Evolutionary conservation across 2,329 filamentous ascomycete species (phyloP), one percentile per base, ranked within the genome.

Genomic region (Fusarium bulbicola): DNA sequence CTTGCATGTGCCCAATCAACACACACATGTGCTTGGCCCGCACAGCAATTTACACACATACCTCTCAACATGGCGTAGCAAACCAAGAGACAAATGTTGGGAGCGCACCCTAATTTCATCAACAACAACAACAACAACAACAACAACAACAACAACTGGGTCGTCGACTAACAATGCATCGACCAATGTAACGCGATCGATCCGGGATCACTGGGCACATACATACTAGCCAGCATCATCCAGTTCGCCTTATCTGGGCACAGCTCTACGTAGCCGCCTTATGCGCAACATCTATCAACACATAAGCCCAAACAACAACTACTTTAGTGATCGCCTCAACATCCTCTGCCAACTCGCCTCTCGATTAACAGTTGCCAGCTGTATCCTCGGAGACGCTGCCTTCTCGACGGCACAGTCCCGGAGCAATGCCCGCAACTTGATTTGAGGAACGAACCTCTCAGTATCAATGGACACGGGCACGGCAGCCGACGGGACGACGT

Each of bases 141-240:
- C 58, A 54, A 26, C 16, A 45, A 45, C 46, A 60, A 71, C 53
- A 28, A 67, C 56, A 30, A 42, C 61, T 54, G 36, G 52, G 43
- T 62, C 59, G 63, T 72, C 47, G 61, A 59, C 49, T 64, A 45
- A 68, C 50, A 53, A 53, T 68, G 59, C 63, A 52, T 74, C 63
- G 63, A 45, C 63, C 66, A 67, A 74, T 75, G 72, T 70, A 70
- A 77, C 69, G 56, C 72, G 69, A 77, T 77, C 69, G 64, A 57
- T 59, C 69, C 59, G 63, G 66, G 71, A 73, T 66, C 68, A 65
- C 60, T 70, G 20, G 30, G 30, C 14, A 47, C 45, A 21, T 34
- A 16, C 34, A 16, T 18, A 50, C 30, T 50, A 61, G 60, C 46
- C 63, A 62, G 66, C 64, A 74, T 56, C 65, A 62, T 72, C 60